Evolutionary conservation across 2,329 filamentous ascomycete genomes (phyloP), one percentile per base, ranked within the genome.

Genomic region (Lecanicillium sp.): DNA sequence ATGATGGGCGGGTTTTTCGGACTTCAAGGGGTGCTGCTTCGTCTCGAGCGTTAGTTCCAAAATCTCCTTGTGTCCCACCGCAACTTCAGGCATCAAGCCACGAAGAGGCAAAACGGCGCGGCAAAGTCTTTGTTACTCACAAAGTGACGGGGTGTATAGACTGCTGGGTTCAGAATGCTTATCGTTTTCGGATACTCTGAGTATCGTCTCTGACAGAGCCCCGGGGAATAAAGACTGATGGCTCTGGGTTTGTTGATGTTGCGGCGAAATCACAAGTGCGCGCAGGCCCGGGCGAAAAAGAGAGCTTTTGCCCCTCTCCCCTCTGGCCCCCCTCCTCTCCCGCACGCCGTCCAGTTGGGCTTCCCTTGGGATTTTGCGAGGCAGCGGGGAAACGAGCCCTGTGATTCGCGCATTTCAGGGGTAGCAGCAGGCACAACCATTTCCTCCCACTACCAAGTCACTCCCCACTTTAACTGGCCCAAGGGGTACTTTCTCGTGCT

Each of bases 1-100:
- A 73, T 73, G 33, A 55, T 67, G 49, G 37, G 40, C 44, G 38
- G 40, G n/a, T n/a, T 43, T 33, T 36, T 44, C 38, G 34, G 29
- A 22, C 41, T 38, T 35, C 15, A 19, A 20, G 29, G n/a, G 28
- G 9, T 14, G 13, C 14, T 29, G 9, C 15, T 34, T 17, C n/a
- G n/a, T n/a, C n/a, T 33, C 22, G 30, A 25, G 4, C 13, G 35
- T 42, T 35, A 42, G 40, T n/a, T n/a, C 40, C 28, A 14, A n/a
- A 19, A 13, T 20, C 13, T 16, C 29, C 33, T 28, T 33, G 31
- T 25, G 33, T 29, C 34, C 40, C 40, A 41, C 40, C 39, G 39
- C 39, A 41, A 41, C 34, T 41, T 37, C 30, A 41, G 34, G 19
- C 27, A 34, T 22, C 35, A 25, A 11, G 11, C 7, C 22, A 25